These are phyloP conservation scores for Phytophthora fragariaefolia DNA, from an alignment of 352 stramenopile species.

Conservation along the genomic window DNA sequence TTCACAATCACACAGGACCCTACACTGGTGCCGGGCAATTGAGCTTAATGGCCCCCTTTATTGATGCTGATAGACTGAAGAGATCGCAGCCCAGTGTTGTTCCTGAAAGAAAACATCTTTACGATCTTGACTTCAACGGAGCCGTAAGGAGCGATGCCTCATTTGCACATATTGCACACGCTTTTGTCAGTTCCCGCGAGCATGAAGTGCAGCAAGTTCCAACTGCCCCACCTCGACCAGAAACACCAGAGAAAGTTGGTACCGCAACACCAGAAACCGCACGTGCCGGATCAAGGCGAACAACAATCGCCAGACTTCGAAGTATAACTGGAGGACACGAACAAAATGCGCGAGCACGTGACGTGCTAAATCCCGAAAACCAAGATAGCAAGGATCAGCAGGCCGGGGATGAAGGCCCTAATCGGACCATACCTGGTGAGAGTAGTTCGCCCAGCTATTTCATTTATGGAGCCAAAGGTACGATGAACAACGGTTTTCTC, in stretches of 20 bases:
- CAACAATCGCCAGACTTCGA: constrained; percentile 30
- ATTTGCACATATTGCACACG: constrained; percentile 15
- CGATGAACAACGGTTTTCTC: too few relatives aligned
- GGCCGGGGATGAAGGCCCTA: neutral
- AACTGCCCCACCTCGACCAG: neutral
- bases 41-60: constrained; percentile 52
- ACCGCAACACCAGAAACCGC: neutral
- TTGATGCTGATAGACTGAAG: constrained; percentile 38
- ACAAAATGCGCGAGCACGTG: constrained; percentile 16
- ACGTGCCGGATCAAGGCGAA: constrained; percentile 15
- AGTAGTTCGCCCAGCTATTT: constrained; percentile 11
- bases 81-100: constrained; percentile 4
- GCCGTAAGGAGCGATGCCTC: constrained; percentile 19
- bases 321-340: constrained; percentile 23
- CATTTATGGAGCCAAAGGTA: constrained; percentile 26
- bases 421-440: neutral
- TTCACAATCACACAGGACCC: constrained; percentile 26
- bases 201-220: neutral
- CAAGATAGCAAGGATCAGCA: constrained; percentile 7
- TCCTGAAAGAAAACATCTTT: constrained; percentile 32
- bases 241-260: constrained; percentile 6
- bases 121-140: constrained; percentile 36
- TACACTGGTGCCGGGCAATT: constrained; percentile 43
- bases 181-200: constrained; percentile 1
- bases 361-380: constrained; percentile 8